Conservation (phyloP, 2,329 filamentous ascomycete genomes). For the Claviceps africana region DNA sequence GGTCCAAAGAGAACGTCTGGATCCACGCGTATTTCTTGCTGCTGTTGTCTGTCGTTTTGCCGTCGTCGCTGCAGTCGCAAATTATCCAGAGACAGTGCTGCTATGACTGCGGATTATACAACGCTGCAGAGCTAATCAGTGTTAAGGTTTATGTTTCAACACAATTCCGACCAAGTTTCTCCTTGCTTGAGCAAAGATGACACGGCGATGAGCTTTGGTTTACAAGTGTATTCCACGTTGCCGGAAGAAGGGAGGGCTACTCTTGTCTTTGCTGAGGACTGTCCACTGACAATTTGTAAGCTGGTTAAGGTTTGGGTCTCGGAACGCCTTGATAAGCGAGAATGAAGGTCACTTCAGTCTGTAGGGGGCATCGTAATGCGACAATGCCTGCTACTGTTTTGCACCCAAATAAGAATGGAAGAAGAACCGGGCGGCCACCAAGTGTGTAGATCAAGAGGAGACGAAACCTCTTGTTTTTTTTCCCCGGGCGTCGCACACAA, state of each 20-base stretch:
- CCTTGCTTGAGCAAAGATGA: not conserved
- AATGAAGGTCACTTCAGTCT: not conserved
- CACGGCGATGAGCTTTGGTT: not conserved
- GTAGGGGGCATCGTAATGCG: not conserved
- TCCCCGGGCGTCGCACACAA: slow-evolving; percentile 7
- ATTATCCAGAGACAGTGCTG: not conserved
- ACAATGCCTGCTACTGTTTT: not conserved
- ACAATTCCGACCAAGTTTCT: not conserved
- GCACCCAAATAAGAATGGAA: slow-evolving; percentile 1
- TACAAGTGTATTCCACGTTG: not conserved
- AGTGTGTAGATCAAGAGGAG: slow-evolving; percentile 1
- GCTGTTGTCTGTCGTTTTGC: not conserved
- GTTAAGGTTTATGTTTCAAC: not conserved
- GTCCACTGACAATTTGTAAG: not conserved
- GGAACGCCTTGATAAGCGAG: not conserved
- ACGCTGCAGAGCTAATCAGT: not conserved
- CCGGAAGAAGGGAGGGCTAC: not conserved
- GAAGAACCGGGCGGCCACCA: not conserved
- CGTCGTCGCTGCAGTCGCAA: not conserved
- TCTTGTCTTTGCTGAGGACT: not conserved
- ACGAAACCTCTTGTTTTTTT: not conserved
- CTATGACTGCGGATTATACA: not conserved
- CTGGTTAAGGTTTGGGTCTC: not conserved
- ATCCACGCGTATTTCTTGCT: not conserved
- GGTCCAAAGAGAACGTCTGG: not conserved